Conservation (phyloP, 2,329 filamentous ascomycete genomes). For the Lojkania enalia region DNA sequence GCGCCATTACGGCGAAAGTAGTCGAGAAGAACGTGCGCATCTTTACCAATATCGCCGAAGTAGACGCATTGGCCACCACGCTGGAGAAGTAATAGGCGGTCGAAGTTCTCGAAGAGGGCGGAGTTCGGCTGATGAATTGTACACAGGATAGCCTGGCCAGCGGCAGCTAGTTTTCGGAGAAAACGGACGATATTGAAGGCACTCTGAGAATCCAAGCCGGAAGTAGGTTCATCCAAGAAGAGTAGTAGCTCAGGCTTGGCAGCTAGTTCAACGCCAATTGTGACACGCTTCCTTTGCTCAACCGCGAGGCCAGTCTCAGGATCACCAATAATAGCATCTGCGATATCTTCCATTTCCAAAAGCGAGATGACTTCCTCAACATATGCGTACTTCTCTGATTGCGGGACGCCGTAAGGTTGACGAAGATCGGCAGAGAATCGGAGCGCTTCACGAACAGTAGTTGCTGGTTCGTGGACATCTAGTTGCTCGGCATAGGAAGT, state of each 20-base stretch:
- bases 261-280: conserved; percentile 63
- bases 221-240: conserved; percentile 79
- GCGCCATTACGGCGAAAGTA: conserved; percentile 59
- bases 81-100: conserved; percentile 77
- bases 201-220: conserved; percentile 71
- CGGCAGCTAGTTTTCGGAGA: conserved; percentile 74
- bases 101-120: conserved; percentile 85
- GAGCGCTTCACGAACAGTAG: conserved; percentile 67
- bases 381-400: conserved; percentile 65
- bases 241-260: conserved; percentile 72
- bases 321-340: conserved; percentile 66
- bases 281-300: conserved; percentile 70
- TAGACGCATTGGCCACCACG: conserved; percentile 81
- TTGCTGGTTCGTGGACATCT: conserved; percentile 65
- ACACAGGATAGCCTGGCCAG: conserved; percentile 85
- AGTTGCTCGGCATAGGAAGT: conserved; percentile 69
- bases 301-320: conserved; percentile 64
- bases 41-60: conserved; percentile 80
- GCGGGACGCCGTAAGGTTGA: conserved; percentile 61
- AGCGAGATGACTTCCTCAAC: conserved; percentile 68
- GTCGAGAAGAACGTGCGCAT: conserved; percentile 70
- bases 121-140: conserved; percentile 91
- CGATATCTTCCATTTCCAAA: conserved; percentile 67
- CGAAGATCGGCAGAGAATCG: conserved; percentile 68
- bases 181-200: conserved; percentile 79